Evolutionary conservation across 2,329 filamentous ascomycete species (phyloP).

Genomic region (Colletotrichum lentis): DNA sequence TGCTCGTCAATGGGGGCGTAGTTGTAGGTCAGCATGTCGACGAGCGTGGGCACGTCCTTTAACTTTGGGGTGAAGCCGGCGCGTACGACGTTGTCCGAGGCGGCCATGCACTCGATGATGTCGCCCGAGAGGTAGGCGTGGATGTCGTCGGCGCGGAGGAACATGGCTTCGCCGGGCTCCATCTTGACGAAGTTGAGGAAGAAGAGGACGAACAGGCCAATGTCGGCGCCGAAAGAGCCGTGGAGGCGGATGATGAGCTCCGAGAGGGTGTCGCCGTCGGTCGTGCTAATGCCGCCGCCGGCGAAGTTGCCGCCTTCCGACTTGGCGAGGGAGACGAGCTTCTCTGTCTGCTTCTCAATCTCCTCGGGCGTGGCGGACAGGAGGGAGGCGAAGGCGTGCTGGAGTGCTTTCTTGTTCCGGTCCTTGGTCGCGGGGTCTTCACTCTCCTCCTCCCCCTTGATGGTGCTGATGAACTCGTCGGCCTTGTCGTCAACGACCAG

Average conservation of each 20-base stretch:
- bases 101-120: slow-evolving; percentile 99
- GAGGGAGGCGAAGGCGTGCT: slow-evolving; percentile 76
- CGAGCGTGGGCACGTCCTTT: slow-evolving; percentile 91
- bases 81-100: slow-evolving; percentile 97
- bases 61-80: slow-evolving; percentile 98
- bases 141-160: slow-evolving; percentile 95
- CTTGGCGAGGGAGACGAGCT: slow-evolving; percentile 76
- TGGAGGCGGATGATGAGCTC: slow-evolving; percentile 81
- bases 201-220: slow-evolving; percentile 94
- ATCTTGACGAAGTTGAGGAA: slow-evolving; percentile 96
- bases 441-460: slow-evolving; percentile 54
- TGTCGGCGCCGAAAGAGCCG: slow-evolving; percentile 84
- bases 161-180: slow-evolving; percentile 89
- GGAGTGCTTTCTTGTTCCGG: slow-evolving; percentile 80
- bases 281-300: slow-evolving; percentile 69
- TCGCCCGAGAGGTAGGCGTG: slow-evolving; percentile 94
- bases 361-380: slow-evolving; percentile 76
- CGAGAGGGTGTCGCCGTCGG: slow-evolving; percentile 73
- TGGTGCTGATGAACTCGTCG: slow-evolving; percentile 60
- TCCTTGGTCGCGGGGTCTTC: slow-evolving; percentile 72
- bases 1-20: slow-evolving; percentile 95
- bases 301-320: slow-evolving; percentile 77
- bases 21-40: slow-evolving; percentile 91
- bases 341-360: slow-evolving; percentile 69
- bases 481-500: slow-evolving; percentile 73